These are phyloP conservation scores for Neoascochyta sp. DNA, from an alignment of 2,329 filamentous ascomycete genomes.

Conservation along the genomic window DNA sequence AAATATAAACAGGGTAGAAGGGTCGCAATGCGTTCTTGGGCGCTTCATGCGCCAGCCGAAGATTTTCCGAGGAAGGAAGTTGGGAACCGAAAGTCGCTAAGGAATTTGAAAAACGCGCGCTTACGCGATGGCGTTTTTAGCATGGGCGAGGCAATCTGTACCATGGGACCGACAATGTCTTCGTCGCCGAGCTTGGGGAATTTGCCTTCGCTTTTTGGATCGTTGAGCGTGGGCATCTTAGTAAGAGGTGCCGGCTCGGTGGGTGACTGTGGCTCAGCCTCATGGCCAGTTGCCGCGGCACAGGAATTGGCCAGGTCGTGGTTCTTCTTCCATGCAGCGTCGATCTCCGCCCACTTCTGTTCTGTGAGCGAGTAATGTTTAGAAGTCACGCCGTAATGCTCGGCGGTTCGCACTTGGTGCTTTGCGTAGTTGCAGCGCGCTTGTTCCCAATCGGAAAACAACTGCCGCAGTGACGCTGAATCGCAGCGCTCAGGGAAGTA, in stretches of 20 bases:
- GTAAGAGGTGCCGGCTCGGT: constrained; percentile 55
- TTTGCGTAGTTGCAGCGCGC: constrained; percentile 85
- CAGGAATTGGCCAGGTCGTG: constrained; percentile 60
- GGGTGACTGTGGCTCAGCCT: constrained; percentile 36
- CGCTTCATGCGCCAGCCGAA: constrained; percentile 24
- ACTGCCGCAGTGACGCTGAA: constrained; percentile 57
- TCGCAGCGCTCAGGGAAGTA: constrained; percentile 66
- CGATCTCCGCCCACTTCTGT: constrained; percentile 81
- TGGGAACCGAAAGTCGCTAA: constrained; percentile 38
- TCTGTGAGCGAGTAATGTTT: constrained; percentile 83
- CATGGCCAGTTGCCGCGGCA: constrained; percentile 34
- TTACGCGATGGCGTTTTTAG: constrained; percentile 38
- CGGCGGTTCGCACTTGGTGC: constrained; percentile 79
- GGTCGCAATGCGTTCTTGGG: constrained; percentile 12
- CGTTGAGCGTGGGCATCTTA: constrained; percentile 65
- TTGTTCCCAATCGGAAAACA: constrained; percentile 76
- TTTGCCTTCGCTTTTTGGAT: constrained; percentile 67
- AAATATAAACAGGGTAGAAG: constrained; percentile 27
- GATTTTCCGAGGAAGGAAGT: constrained; percentile 31
- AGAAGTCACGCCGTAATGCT: constrained; percentile 86
- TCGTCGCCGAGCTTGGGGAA: constrained; percentile 85
- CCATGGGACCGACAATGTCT: constrained; percentile 93
- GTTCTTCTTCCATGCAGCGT: constrained; percentile 67
- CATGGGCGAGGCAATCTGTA: constrained; percentile 42
- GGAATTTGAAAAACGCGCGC: constrained; percentile 39